Conservation (phyloP, 2,329 filamentous ascomycete species). For the Madurella fahalii region DNA sequence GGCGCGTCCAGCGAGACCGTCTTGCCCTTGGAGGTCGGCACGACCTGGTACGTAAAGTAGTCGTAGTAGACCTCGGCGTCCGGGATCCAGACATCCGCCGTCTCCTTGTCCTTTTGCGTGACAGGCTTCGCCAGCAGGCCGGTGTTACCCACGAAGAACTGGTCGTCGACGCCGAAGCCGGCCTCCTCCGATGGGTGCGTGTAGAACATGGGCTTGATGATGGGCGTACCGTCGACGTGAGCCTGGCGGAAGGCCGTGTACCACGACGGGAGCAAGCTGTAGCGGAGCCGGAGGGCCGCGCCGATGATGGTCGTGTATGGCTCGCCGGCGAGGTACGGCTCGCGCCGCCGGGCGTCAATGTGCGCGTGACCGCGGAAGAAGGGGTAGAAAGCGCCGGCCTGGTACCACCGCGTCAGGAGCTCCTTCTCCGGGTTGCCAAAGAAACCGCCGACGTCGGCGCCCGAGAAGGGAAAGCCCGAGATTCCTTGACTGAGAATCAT, state of each 20-base stretch:
- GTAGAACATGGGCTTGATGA: constrained; percentile 90
- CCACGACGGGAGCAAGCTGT: constrained; percentile 86
- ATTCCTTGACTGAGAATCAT: constrained; percentile 95
- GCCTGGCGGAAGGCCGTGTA: constrained; percentile 96
- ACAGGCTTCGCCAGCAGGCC: constrained; percentile 93
- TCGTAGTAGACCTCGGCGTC: constrained; percentile 91
- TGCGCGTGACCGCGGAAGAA: constrained; percentile 98
- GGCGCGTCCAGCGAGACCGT: constrained; percentile 68
- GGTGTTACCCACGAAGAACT: constrained; percentile 84
- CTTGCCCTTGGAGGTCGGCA: constrained; percentile 66
- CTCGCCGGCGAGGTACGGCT: constrained; percentile 83
- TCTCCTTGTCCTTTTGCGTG: constrained; percentile 68
- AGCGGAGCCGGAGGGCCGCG: constrained; percentile 80
- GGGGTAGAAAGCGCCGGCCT: constrained; percentile 92
- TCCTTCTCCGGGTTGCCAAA: constrained; percentile 96
- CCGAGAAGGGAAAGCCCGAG: constrained; percentile 87
- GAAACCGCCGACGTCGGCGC: constrained; percentile 95
- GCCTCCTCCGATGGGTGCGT: constrained; percentile 80
- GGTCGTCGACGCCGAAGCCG: constrained; percentile 87
- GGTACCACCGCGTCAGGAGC: constrained; percentile 90
- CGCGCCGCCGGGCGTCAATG: constrained; percentile 89
- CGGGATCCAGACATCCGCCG: constrained; percentile 78
- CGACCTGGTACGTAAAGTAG: constrained; percentile 82
- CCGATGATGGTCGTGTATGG: constrained; percentile 85
- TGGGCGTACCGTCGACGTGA: constrained; percentile 75